phyloP scores from a whole-genome alignment of 192 early-diverging fungal genomes.

The Dissophora ornata region DNA sequence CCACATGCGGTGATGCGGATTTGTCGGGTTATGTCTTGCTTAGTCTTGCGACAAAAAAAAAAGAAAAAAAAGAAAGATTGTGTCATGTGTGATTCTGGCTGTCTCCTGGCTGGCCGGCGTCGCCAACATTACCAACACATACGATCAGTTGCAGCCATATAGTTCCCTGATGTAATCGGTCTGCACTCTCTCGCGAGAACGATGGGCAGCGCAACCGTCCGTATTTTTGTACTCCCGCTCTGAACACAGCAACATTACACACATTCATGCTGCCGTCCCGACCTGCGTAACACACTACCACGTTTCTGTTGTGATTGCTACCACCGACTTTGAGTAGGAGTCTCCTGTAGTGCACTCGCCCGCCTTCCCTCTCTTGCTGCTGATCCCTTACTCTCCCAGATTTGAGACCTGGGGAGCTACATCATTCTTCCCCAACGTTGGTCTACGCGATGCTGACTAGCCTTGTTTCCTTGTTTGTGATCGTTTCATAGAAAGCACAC shows the following conservation, averaged over 20 bases:
- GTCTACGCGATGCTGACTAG: constrained; percentile 3
- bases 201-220: too few species aligned
- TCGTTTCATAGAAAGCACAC: constrained; percentile 62
- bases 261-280: neutral
- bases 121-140: neutral
- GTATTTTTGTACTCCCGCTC: constrained; percentile 19
- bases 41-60: too few species aligned
- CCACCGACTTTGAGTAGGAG: neutral
- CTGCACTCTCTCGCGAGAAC: too few species aligned
- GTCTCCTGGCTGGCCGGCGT: neutral
- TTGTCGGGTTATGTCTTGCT: too few species aligned
- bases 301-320: neutral
- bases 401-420: constrained; percentile 5
- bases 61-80: too few species aligned
- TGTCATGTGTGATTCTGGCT: too few species aligned
- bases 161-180: too few species aligned
- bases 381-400: neutral
- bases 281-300: too few species aligned
- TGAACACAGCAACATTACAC: constrained; percentile 36
- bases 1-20: too few species aligned
- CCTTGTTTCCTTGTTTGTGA: constrained; percentile 2
- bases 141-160: too few species aligned
- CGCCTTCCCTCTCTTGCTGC: too few species aligned
- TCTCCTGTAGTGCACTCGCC: neutral
- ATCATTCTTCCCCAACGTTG: constrained; percentile 13